Evolutionary conservation across 2,329 filamentous ascomycete species (phyloP).

Genomic region (Cordyceps cateniannulata): DNA sequence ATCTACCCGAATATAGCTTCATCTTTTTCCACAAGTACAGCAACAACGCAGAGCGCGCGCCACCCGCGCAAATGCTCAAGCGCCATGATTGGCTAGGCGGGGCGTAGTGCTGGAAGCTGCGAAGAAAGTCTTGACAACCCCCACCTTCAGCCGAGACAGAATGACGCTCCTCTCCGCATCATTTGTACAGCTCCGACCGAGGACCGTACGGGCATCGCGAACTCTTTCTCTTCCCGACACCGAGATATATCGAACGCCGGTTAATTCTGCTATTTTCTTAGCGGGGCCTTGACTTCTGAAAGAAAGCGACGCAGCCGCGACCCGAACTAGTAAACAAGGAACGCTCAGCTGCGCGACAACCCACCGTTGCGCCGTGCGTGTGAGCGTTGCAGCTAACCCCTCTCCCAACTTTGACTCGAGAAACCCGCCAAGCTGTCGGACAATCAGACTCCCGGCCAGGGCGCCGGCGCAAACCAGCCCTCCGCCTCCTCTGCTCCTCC

Average conservation of each 20-base stretch:
- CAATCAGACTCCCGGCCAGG: constrained; percentile 29
- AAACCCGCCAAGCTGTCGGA: constrained; percentile 36
- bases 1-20: not conserved
- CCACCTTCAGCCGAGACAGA: not conserved
- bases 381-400: not conserved
- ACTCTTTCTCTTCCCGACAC: not conserved
- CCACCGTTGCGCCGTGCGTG: not conserved
- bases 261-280: not conserved
- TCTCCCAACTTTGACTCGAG: not conserved
- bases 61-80: not conserved
- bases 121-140: not conserved
- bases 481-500: not conserved
- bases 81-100: not conserved
- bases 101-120: not conserved
- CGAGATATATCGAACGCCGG: not conserved
- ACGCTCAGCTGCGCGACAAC: not conserved
- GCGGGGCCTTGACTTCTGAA: no score
- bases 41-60: no score
- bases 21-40: not conserved
- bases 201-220: not conserved
- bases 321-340: not conserved
- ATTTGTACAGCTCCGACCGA: not conserved
- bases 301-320: not conserved
- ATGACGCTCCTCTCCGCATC: constrained; percentile 7
- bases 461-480: constrained; percentile 22